Percentiles rank a stretch among this genome's conserved stretches.
These are phyloP conservation scores for Boletus sp. DNA, from an alignment of 1,284 basidiomycete genomes.

Conservation along the genomic window DNA sequence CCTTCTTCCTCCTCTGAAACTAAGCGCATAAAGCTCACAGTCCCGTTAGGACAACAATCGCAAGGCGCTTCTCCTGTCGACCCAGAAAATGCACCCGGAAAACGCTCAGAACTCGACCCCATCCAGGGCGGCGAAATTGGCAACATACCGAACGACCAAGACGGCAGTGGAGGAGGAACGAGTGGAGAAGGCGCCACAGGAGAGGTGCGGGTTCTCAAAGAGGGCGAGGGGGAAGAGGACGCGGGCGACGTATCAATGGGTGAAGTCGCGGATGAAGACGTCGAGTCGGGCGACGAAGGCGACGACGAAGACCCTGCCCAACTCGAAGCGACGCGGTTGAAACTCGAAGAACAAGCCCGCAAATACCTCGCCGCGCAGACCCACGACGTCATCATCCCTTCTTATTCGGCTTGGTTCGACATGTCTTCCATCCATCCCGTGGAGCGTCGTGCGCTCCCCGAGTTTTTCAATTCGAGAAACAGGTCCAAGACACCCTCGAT, in stretches of 20 bases:
- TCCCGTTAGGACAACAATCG: constrained; percentile 51
- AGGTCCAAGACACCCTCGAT: constrained; percentile 95
- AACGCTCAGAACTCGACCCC: constrained; percentile 77
- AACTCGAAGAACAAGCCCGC: constrained; percentile 84
- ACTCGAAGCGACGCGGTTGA: constrained; percentile 74
- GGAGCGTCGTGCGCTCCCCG: constrained; percentile 91
- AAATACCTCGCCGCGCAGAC: constrained; percentile 97
- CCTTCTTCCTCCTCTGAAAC: constrained; percentile 61
- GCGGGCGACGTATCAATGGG: constrained; percentile 73
- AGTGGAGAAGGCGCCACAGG: constrained; percentile 47
- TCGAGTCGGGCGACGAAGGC: constrained; percentile 58
- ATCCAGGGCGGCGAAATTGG: constrained; percentile 70
- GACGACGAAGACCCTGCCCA: constrained; percentile 83
- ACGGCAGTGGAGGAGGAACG: constrained; percentile 42
- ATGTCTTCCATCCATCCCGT: constrained; percentile 93
- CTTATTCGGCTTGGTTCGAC: constrained; percentile 98
- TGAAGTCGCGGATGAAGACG: constrained; percentile 69
- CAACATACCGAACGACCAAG: constrained; percentile 61
- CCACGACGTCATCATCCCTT: constrained; percentile 96
- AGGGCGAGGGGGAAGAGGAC: constrained; percentile 66
- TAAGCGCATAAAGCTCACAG: constrained; percentile 69
- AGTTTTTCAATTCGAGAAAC: constrained; percentile 98
- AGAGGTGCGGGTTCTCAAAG: constrained; percentile 55
- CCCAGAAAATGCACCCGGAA: constrained; percentile 73
- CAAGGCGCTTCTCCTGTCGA: constrained; percentile 71